phyloP scores from a whole-genome alignment of 192 early-diverging fungal species.

The Endogone sp. region DNA sequence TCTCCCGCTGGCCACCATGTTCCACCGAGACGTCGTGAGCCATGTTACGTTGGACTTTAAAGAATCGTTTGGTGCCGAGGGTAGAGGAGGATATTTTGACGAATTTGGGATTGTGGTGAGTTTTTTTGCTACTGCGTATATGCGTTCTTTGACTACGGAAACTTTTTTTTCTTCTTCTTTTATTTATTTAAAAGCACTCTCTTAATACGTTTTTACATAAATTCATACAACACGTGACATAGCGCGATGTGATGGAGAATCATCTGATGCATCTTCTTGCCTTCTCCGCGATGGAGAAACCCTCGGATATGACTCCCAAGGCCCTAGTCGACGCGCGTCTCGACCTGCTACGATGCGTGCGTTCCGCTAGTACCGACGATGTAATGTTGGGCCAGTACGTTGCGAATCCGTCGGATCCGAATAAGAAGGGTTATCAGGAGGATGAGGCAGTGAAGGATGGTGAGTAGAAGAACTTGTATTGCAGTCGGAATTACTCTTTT shows the following conservation, averaged over 20 bases:
- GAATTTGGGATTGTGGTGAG: slow-evolving; percentile 84
- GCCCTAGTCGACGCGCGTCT: slow-evolving; percentile 92
- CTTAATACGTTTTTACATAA: too few species aligned
- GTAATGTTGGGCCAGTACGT: slow-evolving; percentile 89
- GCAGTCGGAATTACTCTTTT: neutral
- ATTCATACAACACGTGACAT: neutral
- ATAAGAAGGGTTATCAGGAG: slow-evolving; percentile 86
- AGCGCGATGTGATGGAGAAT: slow-evolving; percentile 81
- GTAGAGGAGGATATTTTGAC: slow-evolving; percentile 97
- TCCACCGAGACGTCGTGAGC: slow-evolving; percentile 78
- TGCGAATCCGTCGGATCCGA: slow-evolving; percentile 66
- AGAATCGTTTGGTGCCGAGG: slow-evolving; percentile 94
- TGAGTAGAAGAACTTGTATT: slow-evolving; percentile 48
- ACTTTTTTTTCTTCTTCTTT: too few species aligned
- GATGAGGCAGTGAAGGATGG: slow-evolving; percentile 83
- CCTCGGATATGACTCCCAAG: slow-evolving; percentile 78
- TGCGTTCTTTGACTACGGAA: too few species aligned
- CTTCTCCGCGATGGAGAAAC: slow-evolving; percentile 91
- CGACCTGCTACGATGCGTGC: slow-evolving; percentile 80
- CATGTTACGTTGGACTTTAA: slow-evolving; percentile 97
- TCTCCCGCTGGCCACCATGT: slow-evolving; percentile 82
- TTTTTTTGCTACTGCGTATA: too few species aligned
- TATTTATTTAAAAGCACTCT: too few species aligned
- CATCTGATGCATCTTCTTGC: slow-evolving; percentile 89
- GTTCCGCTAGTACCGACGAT: slow-evolving; percentile 75